A percentile compares a stretch with the other conserved stretches of the same genome.
Conservation (phyloP, 768 basidiomycete species). For the Dacryopinax spathularia region DNA sequence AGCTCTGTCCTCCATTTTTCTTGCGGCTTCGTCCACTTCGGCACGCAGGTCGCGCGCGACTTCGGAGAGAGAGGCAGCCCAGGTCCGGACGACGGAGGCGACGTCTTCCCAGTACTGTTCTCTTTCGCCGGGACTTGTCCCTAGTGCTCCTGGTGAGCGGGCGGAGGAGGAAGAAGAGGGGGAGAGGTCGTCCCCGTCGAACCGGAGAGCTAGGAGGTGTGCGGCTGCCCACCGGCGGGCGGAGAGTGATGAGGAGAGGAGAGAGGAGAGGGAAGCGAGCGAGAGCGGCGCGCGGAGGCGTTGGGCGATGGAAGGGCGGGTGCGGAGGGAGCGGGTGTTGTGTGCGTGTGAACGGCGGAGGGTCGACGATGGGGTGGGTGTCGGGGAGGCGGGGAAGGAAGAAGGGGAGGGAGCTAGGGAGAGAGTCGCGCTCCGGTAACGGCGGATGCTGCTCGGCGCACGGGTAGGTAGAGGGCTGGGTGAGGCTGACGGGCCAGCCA, state of each 20-base stretch:
- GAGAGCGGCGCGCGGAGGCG: constrained; percentile 34
- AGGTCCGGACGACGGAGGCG: constrained; percentile 52
- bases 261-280: constrained; percentile 43
- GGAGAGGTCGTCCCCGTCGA: constrained; percentile 24
- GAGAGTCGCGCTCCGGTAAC: not conserved
- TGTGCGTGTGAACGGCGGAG: not conserved
- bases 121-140: constrained; percentile 35
- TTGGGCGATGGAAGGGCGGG: not conserved
- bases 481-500: not conserved
- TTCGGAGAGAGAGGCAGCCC: constrained; percentile 55
- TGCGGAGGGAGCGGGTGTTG: not conserved
- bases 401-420: not conserved
- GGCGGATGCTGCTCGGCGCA: not conserved
- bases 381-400: not conserved
- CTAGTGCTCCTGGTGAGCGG: constrained; percentile 7
- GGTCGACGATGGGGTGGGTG: not conserved
- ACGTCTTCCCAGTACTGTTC: constrained; percentile 75
- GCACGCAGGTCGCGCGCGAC: constrained; percentile 46
- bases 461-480: not conserved
- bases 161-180: not conserved
- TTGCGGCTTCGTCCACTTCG: constrained; percentile 57
- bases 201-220: constrained; percentile 65
- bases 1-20: constrained; percentile 36
- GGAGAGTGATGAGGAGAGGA: constrained; percentile 51
- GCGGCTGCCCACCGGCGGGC: constrained; percentile 67